phyloP scores from a whole-genome alignment of 495 filamentous ascomycete species.

The Hypoxylon cercidicola region DNA sequence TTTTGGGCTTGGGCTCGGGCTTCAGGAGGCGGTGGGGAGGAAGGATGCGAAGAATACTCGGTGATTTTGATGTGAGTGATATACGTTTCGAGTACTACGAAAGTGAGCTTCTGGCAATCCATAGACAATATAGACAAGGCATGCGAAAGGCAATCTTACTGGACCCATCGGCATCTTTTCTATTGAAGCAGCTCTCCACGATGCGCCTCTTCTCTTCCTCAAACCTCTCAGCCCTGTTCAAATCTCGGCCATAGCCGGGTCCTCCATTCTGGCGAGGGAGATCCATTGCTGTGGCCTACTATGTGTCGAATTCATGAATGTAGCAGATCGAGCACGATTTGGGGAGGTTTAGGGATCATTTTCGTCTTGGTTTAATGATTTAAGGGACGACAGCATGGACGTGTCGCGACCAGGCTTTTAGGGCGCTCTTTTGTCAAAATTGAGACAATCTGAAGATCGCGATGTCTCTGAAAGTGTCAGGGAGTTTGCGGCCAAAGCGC shows the following conservation, averaged over 20 bases:
- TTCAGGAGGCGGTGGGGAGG: constrained; percentile 81
- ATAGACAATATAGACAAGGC: not conserved
- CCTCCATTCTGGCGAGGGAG: constrained; percentile 42
- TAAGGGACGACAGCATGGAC: constrained; percentile 2
- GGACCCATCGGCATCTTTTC: constrained; percentile 83
- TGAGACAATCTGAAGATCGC: constrained; percentile 7
- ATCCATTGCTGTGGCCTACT: constrained; percentile 40
- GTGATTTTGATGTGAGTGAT: constrained; percentile 94
- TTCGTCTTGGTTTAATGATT: constrained; percentile 27
- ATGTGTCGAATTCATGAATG: constrained; percentile 38
- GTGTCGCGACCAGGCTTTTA: constrained; percentile 17
- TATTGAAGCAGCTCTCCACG: constrained; percentile 89
- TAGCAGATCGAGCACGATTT: constrained; percentile 28
- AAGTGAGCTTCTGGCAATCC: constrained; percentile 11
- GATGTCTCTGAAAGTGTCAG: constrained; percentile 11
- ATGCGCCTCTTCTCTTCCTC: constrained; percentile 96
- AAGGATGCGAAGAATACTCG: constrained; percentile 87
- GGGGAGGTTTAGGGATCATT: constrained; percentile 41
- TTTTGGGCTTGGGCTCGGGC: constrained; percentile 80
- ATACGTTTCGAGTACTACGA: constrained; percentile 87
- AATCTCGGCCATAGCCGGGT: constrained; percentile 46
- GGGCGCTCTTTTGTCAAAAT: not conserved
- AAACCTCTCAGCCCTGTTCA: constrained; percentile 85
- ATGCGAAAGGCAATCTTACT: constrained; percentile 64
- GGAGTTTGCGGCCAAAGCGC: constrained; percentile 41